Conservation (phyloP, 2,329 filamentous ascomycete species). For the Passalora sequoiae region DNA sequence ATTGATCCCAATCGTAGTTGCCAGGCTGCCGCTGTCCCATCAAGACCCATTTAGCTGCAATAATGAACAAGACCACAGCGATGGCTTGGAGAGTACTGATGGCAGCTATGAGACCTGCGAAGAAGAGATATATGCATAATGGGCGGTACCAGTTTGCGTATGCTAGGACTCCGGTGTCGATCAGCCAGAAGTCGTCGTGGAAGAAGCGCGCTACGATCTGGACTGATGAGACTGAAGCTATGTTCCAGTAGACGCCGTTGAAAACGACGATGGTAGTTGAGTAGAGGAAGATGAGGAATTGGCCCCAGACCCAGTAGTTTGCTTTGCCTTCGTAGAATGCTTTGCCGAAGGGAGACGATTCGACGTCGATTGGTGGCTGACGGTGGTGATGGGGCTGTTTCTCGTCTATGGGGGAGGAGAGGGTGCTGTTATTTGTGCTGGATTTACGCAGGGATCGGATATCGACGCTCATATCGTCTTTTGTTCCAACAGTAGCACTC, state of each 20-base stretch:
- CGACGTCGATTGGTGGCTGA: conserved; percentile 2
- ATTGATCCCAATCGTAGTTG: conserved; percentile 55
- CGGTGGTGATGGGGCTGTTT: not conserved
- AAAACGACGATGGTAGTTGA: conserved; percentile 45
- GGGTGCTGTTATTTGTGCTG: conserved; percentile 6
- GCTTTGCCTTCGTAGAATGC: conserved; percentile 52
- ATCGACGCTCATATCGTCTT: not conserved
- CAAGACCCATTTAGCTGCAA: conserved; percentile 50
- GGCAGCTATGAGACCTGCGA: conserved; percentile 38
- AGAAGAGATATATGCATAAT: conserved; percentile 40
- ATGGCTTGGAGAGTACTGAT: conserved; percentile 44
- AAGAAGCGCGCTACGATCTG: conserved; percentile 42
- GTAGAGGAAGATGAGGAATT: conserved; percentile 48
- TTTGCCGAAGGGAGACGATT: conserved; percentile 48
- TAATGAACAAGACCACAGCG: conserved; percentile 41
- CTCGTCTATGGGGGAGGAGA: too few species aligned
- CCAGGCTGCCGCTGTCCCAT: conserved; percentile 49
- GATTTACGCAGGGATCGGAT: not conserved
- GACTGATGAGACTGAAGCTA: conserved; percentile 45
- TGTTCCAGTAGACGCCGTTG: conserved; percentile 50
- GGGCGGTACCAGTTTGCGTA: conserved; percentile 26
- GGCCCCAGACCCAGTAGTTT: conserved; percentile 48
- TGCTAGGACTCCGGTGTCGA: conserved; percentile 11
- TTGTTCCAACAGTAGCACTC: conserved; percentile 4
- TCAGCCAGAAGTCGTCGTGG: conserved; percentile 18